A percentile compares a stretch with the other conserved stretches of the same genome.
phyloP scores from a whole-genome alignment of 108 stramenopile genomes.

The Aureococcus anophagefferens region DNA sequence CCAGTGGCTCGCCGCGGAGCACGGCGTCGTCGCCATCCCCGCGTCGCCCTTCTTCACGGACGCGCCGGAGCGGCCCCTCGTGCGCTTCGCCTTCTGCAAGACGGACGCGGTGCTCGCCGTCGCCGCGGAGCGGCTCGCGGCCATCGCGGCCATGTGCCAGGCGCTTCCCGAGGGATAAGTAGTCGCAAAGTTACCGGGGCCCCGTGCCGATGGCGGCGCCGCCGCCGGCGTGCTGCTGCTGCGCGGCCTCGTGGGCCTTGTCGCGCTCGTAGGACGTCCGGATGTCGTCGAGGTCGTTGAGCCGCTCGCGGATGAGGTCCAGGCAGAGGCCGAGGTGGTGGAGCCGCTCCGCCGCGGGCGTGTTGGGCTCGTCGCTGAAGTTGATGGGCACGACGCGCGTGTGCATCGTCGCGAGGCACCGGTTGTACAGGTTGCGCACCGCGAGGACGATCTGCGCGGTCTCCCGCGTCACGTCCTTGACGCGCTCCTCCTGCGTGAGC shows the following conservation, averaged over 20 bases:
- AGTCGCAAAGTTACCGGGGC: too few relatives aligned
- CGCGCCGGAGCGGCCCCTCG: constrained; percentile 49
- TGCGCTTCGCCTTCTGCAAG: constrained; percentile 96
- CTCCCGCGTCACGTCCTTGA: constrained; percentile 40
- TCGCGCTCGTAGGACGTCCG: too few relatives aligned
- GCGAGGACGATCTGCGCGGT: constrained; percentile 45
- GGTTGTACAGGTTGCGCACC: constrained; percentile 35
- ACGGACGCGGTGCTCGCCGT: constrained; percentile 76
- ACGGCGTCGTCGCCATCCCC: constrained; percentile 87
- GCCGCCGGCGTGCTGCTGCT: too few relatives aligned
- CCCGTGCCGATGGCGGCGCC: too few relatives aligned
- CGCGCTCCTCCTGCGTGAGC: constrained; percentile 35
- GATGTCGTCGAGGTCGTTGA: neutral
- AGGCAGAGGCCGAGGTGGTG: neutral
- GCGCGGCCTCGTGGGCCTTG: too few relatives aligned
- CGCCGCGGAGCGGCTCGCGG: constrained; percentile 39
- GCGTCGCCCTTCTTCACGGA: constrained; percentile 81
- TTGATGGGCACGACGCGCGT: constrained; percentile 22
- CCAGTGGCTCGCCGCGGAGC: constrained; percentile 84
- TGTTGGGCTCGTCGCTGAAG: neutral
- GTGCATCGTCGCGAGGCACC: constrained; percentile 21
- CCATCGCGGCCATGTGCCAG: too few relatives aligned
- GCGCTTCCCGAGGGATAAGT: too few relatives aligned
- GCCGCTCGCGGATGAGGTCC: neutral
- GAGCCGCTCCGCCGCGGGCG: neutral